phyloP scores from a whole-genome alignment of 2,329 filamentous ascomycete genomes.

The Calonectria leucothoes region DNA sequence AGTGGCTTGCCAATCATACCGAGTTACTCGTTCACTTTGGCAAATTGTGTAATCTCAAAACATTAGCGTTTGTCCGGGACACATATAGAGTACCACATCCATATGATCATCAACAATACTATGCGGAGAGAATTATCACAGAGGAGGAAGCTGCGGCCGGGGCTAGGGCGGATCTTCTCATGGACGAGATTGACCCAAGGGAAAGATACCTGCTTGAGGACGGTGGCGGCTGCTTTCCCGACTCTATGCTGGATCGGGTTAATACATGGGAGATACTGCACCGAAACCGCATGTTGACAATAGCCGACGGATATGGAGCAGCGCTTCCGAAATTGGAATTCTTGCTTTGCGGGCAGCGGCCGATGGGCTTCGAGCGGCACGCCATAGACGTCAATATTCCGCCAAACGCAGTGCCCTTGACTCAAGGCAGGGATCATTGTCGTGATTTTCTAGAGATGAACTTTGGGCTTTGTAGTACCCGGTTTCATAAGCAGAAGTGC shows the following conservation, averaged over 20 bases:
- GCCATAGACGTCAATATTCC: not conserved
- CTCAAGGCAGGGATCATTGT: not conserved
- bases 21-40: not conserved
- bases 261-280: constrained; percentile 22
- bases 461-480: not conserved
- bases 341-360: not conserved
- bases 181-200: not conserved
- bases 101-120: not conserved
- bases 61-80: constrained; percentile 13
- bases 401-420: not conserved
- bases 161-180: not conserved
- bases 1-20: constrained; percentile 22
- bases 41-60: constrained; percentile 11
- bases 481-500: not conserved
- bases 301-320: constrained; percentile 22
- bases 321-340: constrained; percentile 25
- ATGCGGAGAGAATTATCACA: not conserved
- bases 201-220: not conserved
- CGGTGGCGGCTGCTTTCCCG: not conserved
- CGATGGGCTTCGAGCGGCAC: not conserved
- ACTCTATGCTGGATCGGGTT: too few species aligned
- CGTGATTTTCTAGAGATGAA: not conserved
- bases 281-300: constrained; percentile 31
- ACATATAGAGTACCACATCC: constrained; percentile 3
- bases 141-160: not conserved